Evolutionary conservation across 139 green algal genomes (phyloP).

Genomic region (Nannochloris sp.): DNA sequence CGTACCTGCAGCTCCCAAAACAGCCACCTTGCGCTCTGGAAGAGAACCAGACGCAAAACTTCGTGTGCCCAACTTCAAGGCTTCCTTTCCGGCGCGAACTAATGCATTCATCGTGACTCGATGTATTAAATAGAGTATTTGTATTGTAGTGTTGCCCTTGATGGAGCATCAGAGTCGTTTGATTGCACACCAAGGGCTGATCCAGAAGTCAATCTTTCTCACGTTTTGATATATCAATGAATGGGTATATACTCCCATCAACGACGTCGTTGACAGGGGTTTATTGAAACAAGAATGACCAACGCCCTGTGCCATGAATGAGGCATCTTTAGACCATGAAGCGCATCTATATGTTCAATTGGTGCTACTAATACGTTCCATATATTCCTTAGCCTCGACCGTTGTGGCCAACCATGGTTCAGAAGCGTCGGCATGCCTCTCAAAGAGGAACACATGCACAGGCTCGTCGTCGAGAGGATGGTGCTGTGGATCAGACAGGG

Average conservation of each 20-base stretch:
- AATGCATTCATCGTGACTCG: conserved; percentile 28
- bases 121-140: conserved; percentile 6
- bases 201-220: no score
- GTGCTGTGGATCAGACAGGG: not conserved
- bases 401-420: not conserved
- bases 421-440: not conserved
- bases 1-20: conserved; percentile 68
- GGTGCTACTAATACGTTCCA: no score
- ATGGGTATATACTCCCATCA: no score
- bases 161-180: not conserved
- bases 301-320: no score
- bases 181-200: no score
- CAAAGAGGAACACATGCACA: not conserved
- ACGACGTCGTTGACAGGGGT: no score
- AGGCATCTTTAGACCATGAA: no score
- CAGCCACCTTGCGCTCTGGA: conserved; percentile 66
- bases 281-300: no score
- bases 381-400: not conserved
- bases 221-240: no score
- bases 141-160: not conserved
- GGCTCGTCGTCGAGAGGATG: not conserved
- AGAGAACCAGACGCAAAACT: conserved; percentile 14
- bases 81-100: conserved; percentile 25
- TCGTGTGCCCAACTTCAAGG: conserved; percentile 9
- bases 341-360: no score